Percentiles rank a stretch among this genome's conserved stretches.
These are phyloP conservation scores for Rhizopus microsporus DNA, from an alignment of 371 early-diverging fungal genomes.

Conservation along the genomic window DNA sequence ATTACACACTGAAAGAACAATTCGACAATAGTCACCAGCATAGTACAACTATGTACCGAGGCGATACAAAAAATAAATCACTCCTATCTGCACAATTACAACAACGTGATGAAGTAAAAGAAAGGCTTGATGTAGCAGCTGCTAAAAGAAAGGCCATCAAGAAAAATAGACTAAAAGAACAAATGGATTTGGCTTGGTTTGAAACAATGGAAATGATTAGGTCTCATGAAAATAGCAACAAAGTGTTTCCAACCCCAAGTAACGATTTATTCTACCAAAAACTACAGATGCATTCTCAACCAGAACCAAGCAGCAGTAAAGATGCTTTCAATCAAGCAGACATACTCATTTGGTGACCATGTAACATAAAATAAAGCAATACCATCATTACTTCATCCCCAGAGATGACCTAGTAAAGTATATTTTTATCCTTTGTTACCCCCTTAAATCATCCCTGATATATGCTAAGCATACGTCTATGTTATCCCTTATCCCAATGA, in stretches of 20 bases:
- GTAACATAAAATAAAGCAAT: no score
- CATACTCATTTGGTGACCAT: neutral
- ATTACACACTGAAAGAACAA: neutral
- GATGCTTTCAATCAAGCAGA: neutral
- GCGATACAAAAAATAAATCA: neutral
- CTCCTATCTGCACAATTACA: neutral
- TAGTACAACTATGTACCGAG: neutral
- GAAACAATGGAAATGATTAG: conserved; percentile 11
- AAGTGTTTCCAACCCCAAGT: neutral
- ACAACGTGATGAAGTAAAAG: conserved; percentile 2
- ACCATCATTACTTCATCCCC: no score
- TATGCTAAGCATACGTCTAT: no score
- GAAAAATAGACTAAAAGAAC: conserved; percentile 11
- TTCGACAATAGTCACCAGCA: neutral
- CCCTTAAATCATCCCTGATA: no score
- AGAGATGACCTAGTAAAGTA: no score
- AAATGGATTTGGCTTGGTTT: conserved; percentile 11
- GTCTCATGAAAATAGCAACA: neutral
- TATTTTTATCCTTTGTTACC: no score
- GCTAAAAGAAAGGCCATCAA: conserved; percentile 14
- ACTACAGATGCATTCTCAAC: neutral
- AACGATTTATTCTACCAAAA: conserved; percentile 1
- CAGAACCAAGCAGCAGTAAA: neutral
- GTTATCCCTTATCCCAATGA: no score
- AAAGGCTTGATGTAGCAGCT: conserved; percentile 13